phyloP scores from a whole-genome alignment of 2,329 filamentous ascomycete species.

The Xylaria sp. region DNA sequence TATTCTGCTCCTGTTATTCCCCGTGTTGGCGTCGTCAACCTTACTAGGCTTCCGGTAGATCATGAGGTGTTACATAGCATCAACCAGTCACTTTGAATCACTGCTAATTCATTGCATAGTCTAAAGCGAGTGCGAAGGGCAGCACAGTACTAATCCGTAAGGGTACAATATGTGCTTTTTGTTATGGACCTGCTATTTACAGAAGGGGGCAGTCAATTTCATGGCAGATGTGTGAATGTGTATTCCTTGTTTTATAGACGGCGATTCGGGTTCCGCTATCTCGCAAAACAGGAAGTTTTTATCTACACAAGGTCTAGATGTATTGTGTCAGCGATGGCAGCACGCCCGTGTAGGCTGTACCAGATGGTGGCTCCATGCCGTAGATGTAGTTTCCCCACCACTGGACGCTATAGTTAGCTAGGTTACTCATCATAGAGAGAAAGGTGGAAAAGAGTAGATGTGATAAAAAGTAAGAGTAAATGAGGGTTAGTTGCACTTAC shows the following conservation, averaged over 20 bases:
- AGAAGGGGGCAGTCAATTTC: neutral
- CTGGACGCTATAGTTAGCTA: slow-evolving; percentile 17
- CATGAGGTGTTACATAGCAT: neutral
- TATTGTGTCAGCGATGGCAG: slow-evolving; percentile 45
- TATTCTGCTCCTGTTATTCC: neutral
- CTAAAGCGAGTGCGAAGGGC: neutral
- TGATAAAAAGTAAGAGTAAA: neutral
- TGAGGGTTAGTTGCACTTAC: slow-evolving; percentile 10
- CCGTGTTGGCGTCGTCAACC: neutral
- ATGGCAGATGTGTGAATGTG: neutral
- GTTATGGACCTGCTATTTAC: neutral
- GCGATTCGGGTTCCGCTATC: neutral
- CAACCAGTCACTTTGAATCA: neutral
- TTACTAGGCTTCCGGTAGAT: neutral
- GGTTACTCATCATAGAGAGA: neutral
- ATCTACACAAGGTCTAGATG: slow-evolving; percentile 36
- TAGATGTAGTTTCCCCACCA: slow-evolving; percentile 62
- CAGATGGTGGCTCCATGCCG: slow-evolving; percentile 47
- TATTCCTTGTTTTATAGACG: neutral
- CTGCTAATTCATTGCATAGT: neutral
- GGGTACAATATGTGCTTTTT: neutral
- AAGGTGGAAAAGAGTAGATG: neutral
- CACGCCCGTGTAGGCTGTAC: slow-evolving; percentile 44
- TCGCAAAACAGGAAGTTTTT: neutral
- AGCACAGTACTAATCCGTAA: neutral